Evolutionary conservation across 352 stramenopile genomes (phyloP).

Genomic region (Phytophthora uliginosa): DNA sequence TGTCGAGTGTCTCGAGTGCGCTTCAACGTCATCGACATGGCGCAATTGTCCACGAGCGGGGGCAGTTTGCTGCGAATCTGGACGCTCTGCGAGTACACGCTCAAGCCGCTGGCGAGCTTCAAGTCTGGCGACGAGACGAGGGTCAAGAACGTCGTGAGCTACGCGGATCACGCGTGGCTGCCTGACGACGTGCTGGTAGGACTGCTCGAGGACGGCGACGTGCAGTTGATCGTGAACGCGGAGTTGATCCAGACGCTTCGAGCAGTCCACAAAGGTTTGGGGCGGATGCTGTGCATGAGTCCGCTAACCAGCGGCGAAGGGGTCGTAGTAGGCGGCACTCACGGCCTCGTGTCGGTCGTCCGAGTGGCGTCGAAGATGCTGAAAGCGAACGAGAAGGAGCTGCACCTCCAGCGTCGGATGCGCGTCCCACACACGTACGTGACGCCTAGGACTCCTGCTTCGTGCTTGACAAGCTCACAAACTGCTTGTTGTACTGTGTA

Average conservation of each 20-base stretch:
- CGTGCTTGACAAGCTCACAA: neutral
- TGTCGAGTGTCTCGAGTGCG: constrained; percentile 75
- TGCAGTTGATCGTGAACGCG: constrained; percentile 81
- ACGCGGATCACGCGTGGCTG: constrained; percentile 81
- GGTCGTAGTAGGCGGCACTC: constrained; percentile 65
- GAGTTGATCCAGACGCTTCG: constrained; percentile 79
- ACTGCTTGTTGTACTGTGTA: constrained; percentile 20
- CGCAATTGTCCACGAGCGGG: constrained; percentile 78
- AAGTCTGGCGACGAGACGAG: constrained; percentile 79
- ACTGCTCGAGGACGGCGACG: constrained; percentile 75
- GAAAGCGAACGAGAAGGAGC: constrained; percentile 67
- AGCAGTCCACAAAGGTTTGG: constrained; percentile 59
- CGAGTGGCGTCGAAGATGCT: constrained; percentile 67
- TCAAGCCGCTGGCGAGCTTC: constrained; percentile 80
- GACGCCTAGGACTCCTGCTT: neutral
- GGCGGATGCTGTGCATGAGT: constrained; percentile 48
- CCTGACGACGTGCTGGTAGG: constrained; percentile 72
- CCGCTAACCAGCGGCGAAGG: constrained; percentile 59
- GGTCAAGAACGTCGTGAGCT: constrained; percentile 52
- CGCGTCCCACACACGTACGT: constrained; percentile 58
- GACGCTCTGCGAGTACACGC: constrained; percentile 78
- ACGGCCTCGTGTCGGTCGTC: constrained; percentile 71
- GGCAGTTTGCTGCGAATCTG: constrained; percentile 79
- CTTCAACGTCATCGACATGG: constrained; percentile 86
- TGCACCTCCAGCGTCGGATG: constrained; percentile 76